phyloP scores from a whole-genome alignment of 805 yeast species.

The Candida suzukii region DNA sequence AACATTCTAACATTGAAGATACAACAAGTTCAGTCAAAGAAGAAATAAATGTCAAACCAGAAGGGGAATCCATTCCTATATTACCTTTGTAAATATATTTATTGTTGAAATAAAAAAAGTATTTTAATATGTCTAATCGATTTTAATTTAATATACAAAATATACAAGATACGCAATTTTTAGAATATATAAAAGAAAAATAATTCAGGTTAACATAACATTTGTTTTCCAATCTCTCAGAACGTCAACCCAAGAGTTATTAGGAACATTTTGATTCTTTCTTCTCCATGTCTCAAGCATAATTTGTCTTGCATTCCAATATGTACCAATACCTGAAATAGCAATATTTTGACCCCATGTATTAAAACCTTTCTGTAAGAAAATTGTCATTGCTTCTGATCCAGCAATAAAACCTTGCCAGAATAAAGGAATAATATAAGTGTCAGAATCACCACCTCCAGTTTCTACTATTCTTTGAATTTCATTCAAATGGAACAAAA shows the following conservation, averaged over 20 bases:
- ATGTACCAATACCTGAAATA: slow-evolving; percentile 61
- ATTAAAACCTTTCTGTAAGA: slow-evolving; percentile 58
- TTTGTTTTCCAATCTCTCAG: slow-evolving; percentile 82
- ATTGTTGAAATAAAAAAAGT: too few relatives aligned
- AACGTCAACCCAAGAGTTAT: slow-evolving; percentile 74
- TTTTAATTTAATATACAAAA: too few relatives aligned
- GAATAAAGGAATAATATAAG: slow-evolving; percentile 65
- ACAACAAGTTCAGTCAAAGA: too few relatives aligned
- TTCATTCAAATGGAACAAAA: slow-evolving; percentile 55
- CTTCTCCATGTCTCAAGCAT: slow-evolving; percentile 84
- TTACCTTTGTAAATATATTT: too few relatives aligned
- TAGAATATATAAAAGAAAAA: too few relatives aligned
- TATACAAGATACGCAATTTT: too few relatives aligned
- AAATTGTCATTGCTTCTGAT: slow-evolving; percentile 58
- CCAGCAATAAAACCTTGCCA: slow-evolving; percentile 93
- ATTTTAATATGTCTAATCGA: too few relatives aligned
- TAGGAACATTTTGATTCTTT: slow-evolving; percentile 47
- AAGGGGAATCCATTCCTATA: too few relatives aligned
- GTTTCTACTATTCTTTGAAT: slow-evolving; percentile 49
- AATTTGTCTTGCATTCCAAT: slow-evolving; percentile 81
- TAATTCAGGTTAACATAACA: slow-evolving; percentile 48
- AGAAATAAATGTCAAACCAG: too few relatives aligned
- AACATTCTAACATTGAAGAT: too few relatives aligned
- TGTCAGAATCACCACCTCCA: slow-evolving; percentile 31
- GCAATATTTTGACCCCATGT: slow-evolving; percentile 67